phyloP scores from a whole-genome alignment of 2,329 filamentous ascomycete species.

The Amylocarpus encephaloides region DNA sequence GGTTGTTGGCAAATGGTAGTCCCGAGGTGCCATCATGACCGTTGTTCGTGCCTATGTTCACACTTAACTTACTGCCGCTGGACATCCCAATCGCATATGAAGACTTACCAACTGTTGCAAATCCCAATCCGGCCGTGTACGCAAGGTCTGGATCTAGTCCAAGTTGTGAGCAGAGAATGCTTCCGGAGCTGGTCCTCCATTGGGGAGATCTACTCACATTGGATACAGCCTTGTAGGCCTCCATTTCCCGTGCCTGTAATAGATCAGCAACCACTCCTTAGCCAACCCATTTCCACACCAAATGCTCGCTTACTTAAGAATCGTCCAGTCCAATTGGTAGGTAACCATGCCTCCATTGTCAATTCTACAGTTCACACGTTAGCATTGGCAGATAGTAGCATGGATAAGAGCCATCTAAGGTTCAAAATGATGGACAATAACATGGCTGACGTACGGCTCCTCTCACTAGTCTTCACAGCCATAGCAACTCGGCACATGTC shows the following conservation, averaged over 20 bases:
- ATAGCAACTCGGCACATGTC: constrained; percentile 12
- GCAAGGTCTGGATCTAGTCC: constrained; percentile 14
- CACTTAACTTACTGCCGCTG: neutral
- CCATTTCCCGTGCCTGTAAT: constrained; percentile 18
- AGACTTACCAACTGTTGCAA: constrained; percentile 21
- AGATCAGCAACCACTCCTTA: neutral
- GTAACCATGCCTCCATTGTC: constrained; percentile 26
- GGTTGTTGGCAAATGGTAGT: constrained; percentile 16
- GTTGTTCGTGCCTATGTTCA: constrained; percentile 19
- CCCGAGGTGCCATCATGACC: constrained; percentile 27
- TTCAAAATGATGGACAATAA: neutral
- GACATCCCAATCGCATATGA: neutral
- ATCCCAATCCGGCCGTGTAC: constrained; percentile 18
- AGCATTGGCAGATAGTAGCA: neutral
- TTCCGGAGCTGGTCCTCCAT: too few relatives aligned
- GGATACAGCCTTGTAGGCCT: constrained; percentile 22
- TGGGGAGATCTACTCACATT: constrained; percentile 8
- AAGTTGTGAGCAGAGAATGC: neutral
- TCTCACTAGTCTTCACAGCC: constrained; percentile 3
- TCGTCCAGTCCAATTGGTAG: constrained; percentile 37
- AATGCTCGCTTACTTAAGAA: constrained; percentile 32
- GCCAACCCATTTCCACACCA: neutral
- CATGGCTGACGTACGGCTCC: neutral
- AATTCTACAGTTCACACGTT: constrained; percentile 6
- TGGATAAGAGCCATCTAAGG: neutral